A percentile compares a stretch with the other conserved stretches of the same genome.
Evolutionary conservation across 306 rosid genomes (phyloP).

Genomic region (Macrotyloma uniflorum): DNA sequence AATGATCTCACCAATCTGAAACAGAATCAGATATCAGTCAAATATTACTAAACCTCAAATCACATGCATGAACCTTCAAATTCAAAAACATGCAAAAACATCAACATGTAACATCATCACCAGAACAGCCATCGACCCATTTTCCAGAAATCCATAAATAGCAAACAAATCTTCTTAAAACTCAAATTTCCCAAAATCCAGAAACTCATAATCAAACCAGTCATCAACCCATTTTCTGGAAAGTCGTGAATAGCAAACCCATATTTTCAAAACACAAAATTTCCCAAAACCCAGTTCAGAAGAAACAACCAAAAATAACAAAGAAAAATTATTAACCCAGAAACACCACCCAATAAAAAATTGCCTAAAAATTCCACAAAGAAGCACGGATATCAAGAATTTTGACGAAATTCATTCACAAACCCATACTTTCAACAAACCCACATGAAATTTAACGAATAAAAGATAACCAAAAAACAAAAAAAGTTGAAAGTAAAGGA

Average conservation of each 20-base stretch:
- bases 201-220: too few relatives aligned
- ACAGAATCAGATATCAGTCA: background rate
- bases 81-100: background rate
- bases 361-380: background rate
- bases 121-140: background rate
- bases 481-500: background rate
- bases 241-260: background rate
- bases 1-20: constrained; percentile 85
- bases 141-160: background rate
- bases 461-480: background rate
- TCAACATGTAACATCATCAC: background rate
- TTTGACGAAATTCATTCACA: background rate
- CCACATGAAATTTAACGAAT: background rate
- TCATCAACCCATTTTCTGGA: background rate
- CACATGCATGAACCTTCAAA: background rate
- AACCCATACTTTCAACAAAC: background rate
- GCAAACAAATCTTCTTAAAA: background rate
- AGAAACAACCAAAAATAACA: background rate
- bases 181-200: too few relatives aligned
- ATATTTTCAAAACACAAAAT: background rate
- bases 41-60: background rate
- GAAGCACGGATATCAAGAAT: background rate
- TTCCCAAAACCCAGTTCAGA: background rate
- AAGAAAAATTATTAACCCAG: background rate
- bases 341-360: background rate